These are phyloP conservation scores for Diaporthe ampelina DNA, from an alignment of 2,329 filamentous ascomycete genomes.

Conservation along the genomic window DNA sequence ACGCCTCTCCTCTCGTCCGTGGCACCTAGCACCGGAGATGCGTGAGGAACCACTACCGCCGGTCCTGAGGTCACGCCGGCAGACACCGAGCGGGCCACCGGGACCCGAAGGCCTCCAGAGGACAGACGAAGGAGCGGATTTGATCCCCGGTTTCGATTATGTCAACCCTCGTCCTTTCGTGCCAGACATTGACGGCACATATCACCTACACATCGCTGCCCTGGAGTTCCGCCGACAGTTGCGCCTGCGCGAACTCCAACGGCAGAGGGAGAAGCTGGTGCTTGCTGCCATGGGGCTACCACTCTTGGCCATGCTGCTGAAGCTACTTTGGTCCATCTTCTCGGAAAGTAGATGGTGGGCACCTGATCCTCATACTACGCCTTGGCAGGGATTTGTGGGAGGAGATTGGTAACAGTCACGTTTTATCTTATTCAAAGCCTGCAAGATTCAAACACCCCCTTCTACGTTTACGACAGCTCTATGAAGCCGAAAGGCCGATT, in stretches of 20 bases:
- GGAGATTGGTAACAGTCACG: slow-evolving; percentile 2
- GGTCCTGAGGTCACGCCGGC: slow-evolving; percentile 7
- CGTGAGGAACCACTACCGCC: slow-evolving; percentile 20
- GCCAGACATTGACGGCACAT: not conserved
- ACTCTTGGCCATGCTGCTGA: slow-evolving; percentile 4
- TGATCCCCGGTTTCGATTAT: not conserved
- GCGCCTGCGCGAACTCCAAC: not conserved
- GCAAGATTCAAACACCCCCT: not conserved
- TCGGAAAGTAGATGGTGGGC: not conserved
- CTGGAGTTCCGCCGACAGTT: slow-evolving; percentile 10
- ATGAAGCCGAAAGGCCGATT: not conserved
- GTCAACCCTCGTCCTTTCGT: not conserved
- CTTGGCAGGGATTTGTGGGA: slow-evolving; percentile 20
- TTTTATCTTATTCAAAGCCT: not conserved
- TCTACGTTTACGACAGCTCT: not conserved
- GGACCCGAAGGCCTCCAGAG: not conserved
- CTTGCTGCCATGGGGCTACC: slow-evolving; percentile 16
- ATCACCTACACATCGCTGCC: slow-evolving; percentile 19
- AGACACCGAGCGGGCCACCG: not conserved
- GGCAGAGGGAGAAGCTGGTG: slow-evolving; percentile 21
- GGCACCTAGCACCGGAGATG: not conserved
- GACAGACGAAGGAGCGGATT: not conserved
- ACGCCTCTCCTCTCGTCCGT: not conserved
- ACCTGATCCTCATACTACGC: not conserved
- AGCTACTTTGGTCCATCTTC: slow-evolving; percentile 14